A percentile compares a stretch with the other conserved stretches of the same genome.
Conservation (phyloP, 2,329 filamentous ascomycete genomes). For the Scedosporium boydii region DNA sequence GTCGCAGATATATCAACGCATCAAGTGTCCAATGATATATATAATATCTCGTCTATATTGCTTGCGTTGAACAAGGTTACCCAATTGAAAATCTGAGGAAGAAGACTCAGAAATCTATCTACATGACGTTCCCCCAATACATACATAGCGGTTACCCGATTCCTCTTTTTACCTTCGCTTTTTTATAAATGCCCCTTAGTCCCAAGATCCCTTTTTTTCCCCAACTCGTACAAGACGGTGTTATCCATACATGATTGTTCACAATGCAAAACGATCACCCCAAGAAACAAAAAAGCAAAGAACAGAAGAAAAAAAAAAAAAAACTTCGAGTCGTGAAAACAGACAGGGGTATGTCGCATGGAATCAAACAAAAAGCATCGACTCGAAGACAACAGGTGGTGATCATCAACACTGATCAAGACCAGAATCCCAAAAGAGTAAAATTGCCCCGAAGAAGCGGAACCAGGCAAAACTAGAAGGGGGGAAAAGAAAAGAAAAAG, state of each 20-base stretch:
- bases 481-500: not conserved
- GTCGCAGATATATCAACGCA: too few species aligned
- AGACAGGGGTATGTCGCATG: not conserved
- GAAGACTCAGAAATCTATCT: not conserved
- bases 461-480: not conserved
- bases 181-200: not conserved
- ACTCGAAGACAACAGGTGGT: too few species aligned
- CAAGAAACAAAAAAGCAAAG: not conserved
- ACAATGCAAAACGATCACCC: not conserved
- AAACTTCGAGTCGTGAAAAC: constrained; percentile 1
- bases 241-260: not conserved
- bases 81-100: not conserved
- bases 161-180: not conserved
- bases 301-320: not conserved
- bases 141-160: not conserved
- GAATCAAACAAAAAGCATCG: not conserved
- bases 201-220: not conserved
- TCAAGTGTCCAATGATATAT: too few species aligned
- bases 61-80: not conserved
- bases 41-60: too few species aligned
- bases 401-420: too few species aligned
- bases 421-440: too few species aligned
- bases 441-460: too few species aligned
- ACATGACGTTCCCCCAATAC: constrained; percentile 1
- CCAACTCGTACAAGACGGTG: not conserved